phyloP scores from a whole-genome alignment of 192 early-diverging fungal genomes.

The Podila clonocystis region DNA sequence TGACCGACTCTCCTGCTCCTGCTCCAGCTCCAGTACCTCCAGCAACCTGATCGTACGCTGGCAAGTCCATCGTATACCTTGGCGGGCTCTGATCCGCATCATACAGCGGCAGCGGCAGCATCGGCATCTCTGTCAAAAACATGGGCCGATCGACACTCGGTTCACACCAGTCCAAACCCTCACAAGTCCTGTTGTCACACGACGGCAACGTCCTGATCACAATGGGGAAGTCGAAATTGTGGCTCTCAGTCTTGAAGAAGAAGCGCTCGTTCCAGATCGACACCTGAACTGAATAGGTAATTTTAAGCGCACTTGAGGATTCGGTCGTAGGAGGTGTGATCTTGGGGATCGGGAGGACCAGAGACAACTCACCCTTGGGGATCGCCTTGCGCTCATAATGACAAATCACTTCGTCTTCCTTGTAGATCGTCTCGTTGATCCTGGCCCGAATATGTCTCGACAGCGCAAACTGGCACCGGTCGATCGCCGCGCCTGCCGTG shows the following conservation, averaged over 20 bases:
- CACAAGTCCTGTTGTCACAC: conserved; percentile 44
- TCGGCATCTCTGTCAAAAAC: conserved; percentile 42
- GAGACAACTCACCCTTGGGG: conserved; percentile 37
- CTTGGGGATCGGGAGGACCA: conserved; percentile 43
- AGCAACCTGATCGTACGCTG: conserved; percentile 25
- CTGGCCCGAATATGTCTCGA: conserved; percentile 44
- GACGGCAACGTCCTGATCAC: conserved; percentile 44
- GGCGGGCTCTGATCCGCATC: conserved; percentile 40
- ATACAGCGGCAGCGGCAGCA: conserved; percentile 41
- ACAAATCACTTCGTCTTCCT: conserved; percentile 49
- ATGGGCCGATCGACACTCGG: conserved; percentile 45
- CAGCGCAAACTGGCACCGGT: conserved; percentile 45
- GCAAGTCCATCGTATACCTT: conserved; percentile 21
- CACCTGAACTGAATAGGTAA: conserved; percentile 49
- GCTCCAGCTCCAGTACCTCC: neutral
- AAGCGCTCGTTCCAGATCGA: conserved; percentile 52
- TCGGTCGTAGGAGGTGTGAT: conserved; percentile 43
- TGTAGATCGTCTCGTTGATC: conserved; percentile 47
- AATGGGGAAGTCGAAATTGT: conserved; percentile 46
- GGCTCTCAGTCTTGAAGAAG: conserved; percentile 50
- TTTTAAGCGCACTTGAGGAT: conserved; percentile 45
- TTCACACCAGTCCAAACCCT: conserved; percentile 50
- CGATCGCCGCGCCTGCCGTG: conserved; percentile 44
- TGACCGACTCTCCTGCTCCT: neutral
- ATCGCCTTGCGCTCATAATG: conserved; percentile 50